Evolutionary conservation across 495 filamentous ascomycete genomes (phyloP), one percentile per base, ranked within the genome.

Genomic region (Trichodelitschia bisporula): DNA sequence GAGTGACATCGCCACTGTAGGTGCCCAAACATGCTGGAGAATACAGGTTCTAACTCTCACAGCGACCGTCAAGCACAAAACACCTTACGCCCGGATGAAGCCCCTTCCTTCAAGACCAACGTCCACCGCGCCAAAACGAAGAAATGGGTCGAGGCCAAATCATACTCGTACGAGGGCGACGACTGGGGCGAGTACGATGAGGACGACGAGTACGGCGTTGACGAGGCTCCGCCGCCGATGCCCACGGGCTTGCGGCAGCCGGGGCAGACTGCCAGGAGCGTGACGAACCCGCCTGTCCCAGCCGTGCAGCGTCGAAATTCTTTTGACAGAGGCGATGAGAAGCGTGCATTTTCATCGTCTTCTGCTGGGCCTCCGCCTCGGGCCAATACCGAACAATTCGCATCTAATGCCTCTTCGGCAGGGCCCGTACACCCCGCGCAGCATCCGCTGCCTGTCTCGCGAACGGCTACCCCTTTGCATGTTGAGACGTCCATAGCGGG

Each of bases 141-240:
- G 52, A 80, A 80, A 56, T 97, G 86, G 86, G 72, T 83, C 8
- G 72, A 92, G 41, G 86, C 86, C 15, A 89, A 84, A 47, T 59
- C 69, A 21, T 66, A 70, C 35, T 72, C 72, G 35, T 97, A 97
- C 42, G 86, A 83, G 42, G 86, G 83, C 36, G 80, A 78, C 40
- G 84, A 91, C 42, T 93, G 86, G 77, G 86, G 80, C 25, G 75
- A 73, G 28, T 75, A 78, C 19, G 75, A 84, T 26, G 68, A 76
- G 9, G 64, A 73, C 23, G 72, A 80, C 35, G 77, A 83, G 29
- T 68, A 77, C 39, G 71, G 47, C 29, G 50, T 41, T 8, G 44
- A 67, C 18, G 58, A 68, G 31, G 49, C 56, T 6, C 56, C 64
- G 10, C 50, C 56, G 13, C 21, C 29, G 4, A 32, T 10, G 14